Conservation (phyloP, 345 rosid genomes). For the Limnanthes douglasii region DNA sequence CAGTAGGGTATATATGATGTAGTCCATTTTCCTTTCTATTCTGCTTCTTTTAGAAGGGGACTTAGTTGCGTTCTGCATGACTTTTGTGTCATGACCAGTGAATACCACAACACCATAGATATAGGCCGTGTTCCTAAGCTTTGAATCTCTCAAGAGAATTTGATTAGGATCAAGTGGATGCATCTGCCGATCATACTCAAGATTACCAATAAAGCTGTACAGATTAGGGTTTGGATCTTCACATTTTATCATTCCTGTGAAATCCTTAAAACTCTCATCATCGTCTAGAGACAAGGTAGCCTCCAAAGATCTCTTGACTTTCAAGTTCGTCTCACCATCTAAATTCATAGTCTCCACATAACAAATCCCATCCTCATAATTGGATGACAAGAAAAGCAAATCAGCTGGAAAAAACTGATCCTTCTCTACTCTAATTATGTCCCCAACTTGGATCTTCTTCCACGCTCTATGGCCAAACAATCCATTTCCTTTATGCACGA, state of each 20-base stretch:
- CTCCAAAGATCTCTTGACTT: slow-evolving; percentile 75
- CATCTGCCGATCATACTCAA: slow-evolving; percentile 45
- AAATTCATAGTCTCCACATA: slow-evolving; percentile 99
- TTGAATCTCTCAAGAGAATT: slow-evolving; percentile 93
- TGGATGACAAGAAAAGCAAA: slow-evolving; percentile 69
- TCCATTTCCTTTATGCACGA: slow-evolving; percentile 44
- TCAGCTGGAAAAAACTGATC: slow-evolving; percentile 95
- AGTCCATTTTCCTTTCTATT: slow-evolving; percentile 83
- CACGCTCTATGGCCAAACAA: slow-evolving; percentile 41
- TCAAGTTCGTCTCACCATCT: slow-evolving; percentile 95
- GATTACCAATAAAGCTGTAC: slow-evolving; percentile 75
- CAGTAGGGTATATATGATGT: slow-evolving; percentile 76
- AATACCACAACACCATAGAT: slow-evolving; percentile 74
- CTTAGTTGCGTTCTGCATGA: slow-evolving; percentile 78
- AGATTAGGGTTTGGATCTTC: slow-evolving; percentile 95
- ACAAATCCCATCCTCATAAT: slow-evolving; percentile 92
- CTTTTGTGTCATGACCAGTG: slow-evolving; percentile 91
- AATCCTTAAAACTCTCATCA: slow-evolving; percentile 47
- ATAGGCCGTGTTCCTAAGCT: slow-evolving; percentile 76
- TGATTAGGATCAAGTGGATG: slow-evolving; percentile 74
- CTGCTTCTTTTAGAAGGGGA: slow-evolving; percentile 88
- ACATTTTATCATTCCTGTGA: slow-evolving; percentile 48
- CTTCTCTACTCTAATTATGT: slow-evolving; percentile 74
- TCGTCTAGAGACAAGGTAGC: slow-evolving; percentile 47
- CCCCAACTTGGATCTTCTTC: slow-evolving; percentile 73